These are phyloP conservation scores for Aspergillus baeticus DNA, from an alignment of 495 filamentous ascomycete genomes.

Conservation along the genomic window DNA sequence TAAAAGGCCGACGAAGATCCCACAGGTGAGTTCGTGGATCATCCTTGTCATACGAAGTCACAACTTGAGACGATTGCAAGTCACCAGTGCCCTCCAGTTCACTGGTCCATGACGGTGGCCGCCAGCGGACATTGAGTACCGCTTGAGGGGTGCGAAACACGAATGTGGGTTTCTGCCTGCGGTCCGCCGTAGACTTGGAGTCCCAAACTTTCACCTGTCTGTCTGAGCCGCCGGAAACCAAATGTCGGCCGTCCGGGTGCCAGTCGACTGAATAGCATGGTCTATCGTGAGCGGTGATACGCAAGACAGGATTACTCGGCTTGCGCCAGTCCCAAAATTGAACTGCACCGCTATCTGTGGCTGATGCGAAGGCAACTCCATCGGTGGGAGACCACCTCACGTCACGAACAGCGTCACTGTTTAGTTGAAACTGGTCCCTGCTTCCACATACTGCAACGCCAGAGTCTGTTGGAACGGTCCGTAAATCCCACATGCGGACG, in stretches of 20 bases:
- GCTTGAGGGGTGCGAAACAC: slow-evolving; percentile 63
- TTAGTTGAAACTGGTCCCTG: slow-evolving; percentile 57
- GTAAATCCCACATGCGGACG: slow-evolving; percentile 77
- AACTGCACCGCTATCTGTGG: slow-evolving; percentile 80
- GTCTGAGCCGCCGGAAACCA: slow-evolving; percentile 81
- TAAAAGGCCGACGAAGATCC: slow-evolving; percentile 83
- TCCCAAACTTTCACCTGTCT: slow-evolving; percentile 91
- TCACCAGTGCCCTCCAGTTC: slow-evolving; percentile 61
- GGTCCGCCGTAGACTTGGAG: slow-evolving; percentile 70
- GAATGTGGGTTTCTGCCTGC: slow-evolving; percentile 72
- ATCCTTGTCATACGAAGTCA: slow-evolving; percentile 64
- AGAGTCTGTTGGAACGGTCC: slow-evolving; percentile 49
- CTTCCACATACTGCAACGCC: slow-evolving; percentile 54
- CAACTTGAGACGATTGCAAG: slow-evolving; percentile 67
- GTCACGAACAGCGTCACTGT: slow-evolving; percentile 78
- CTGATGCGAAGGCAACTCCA: slow-evolving; percentile 81
- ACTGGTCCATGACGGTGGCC: slow-evolving; percentile 73
- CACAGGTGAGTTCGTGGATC: slow-evolving; percentile 79
- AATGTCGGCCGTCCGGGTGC: slow-evolving; percentile 92
- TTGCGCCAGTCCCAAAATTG: slow-evolving; percentile 70
- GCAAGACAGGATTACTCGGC: slow-evolving; percentile 56
- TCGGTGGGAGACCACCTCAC: slow-evolving; percentile 87
- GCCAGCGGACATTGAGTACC: slow-evolving; percentile 79
- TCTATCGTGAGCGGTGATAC: slow-evolving; percentile 81
- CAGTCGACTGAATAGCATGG: slow-evolving; percentile 83